Conservation (phyloP, 176 grass and related monocot species). For the Avena atlantica region DNA sequence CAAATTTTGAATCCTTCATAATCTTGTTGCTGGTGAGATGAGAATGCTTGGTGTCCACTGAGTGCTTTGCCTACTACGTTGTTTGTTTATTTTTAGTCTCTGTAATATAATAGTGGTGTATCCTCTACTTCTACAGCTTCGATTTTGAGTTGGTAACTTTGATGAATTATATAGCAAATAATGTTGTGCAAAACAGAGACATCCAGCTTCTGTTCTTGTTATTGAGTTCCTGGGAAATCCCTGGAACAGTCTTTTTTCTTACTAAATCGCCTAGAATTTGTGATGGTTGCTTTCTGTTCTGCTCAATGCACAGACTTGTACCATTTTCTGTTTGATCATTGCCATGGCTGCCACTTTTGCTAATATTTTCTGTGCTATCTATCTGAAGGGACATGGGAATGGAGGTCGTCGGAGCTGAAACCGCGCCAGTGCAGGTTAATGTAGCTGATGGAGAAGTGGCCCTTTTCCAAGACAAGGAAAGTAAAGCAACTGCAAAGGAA, state of each 20-base stretch:
- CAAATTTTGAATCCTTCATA: background rate
- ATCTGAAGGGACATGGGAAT: constrained; percentile 76
- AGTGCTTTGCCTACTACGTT: constrained; percentile 4
- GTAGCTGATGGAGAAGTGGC: constrained; percentile 61
- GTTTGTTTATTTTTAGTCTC: background rate
- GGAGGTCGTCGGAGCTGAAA: constrained; percentile 73
- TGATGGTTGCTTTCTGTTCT: constrained; percentile 12
- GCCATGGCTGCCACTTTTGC: background rate
- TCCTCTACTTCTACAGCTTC: background rate
- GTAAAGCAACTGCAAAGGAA: constrained; percentile 65
- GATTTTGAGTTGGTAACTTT: background rate
- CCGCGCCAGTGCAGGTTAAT: constrained; percentile 58
- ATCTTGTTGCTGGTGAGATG: constrained; percentile 1
- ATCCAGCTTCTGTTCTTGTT: background rate
- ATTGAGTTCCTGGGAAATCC: background rate
- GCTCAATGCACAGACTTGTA: background rate
- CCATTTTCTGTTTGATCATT: background rate
- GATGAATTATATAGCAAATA: background rate
- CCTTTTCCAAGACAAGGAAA: constrained; percentile 70
- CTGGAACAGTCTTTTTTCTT: background rate
- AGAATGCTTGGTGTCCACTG: background rate
- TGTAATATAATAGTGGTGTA: background rate
- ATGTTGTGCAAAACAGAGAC: background rate
- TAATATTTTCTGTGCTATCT: constrained; percentile 21
- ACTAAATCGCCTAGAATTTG: background rate